Evolutionary conservation across 805 yeast genomes (phyloP).

Genomic region (Diddensiella caesifluorescens): DNA sequence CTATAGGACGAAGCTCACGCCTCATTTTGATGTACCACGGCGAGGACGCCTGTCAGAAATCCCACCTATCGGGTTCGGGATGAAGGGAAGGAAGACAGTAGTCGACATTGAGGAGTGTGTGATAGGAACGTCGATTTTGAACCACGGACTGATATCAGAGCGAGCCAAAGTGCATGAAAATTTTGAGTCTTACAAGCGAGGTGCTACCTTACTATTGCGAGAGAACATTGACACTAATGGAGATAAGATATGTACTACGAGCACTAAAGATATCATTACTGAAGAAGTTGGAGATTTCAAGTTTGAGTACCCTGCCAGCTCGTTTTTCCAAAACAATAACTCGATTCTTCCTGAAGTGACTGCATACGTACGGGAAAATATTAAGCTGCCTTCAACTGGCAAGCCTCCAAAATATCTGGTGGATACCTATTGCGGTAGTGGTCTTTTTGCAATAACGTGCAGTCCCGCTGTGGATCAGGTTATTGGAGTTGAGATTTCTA

Average conservation of each 20-base stretch:
- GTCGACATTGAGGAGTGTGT: conserved; percentile 92
- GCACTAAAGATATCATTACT: conserved; percentile 69
- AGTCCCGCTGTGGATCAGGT: conserved; percentile 76
- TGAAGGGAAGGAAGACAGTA: conserved; percentile 62
- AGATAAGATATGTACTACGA: conserved; percentile 67
- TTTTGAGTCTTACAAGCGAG: conserved; percentile 53
- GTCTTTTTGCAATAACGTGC: conserved; percentile 84
- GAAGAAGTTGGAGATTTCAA: conserved; percentile 62
- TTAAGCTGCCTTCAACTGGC: conserved; percentile 41
- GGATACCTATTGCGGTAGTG: conserved; percentile 96
- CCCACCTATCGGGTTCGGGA: conserved; percentile 86
- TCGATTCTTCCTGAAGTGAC: conserved; percentile 83
- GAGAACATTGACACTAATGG: conserved; percentile 44
- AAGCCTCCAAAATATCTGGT: conserved; percentile 60
- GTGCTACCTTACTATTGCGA: conserved; percentile 81
- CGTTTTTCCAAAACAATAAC: conserved; percentile 94
- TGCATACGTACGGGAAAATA: conserved; percentile 67
- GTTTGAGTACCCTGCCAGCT: conserved; percentile 89
- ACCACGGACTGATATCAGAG: conserved; percentile 67
- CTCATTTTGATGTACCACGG: conserved; percentile 83
- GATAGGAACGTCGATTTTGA: conserved; percentile 78
- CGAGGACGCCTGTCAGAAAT: conserved; percentile 31
- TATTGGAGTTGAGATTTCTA: conserved; percentile 90
- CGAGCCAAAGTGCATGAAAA: conserved; percentile 49
- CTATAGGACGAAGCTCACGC: conserved; percentile 91